Conservation (phyloP, 2,329 filamentous ascomycete species). For the Amylocarpus encephaloides region DNA sequence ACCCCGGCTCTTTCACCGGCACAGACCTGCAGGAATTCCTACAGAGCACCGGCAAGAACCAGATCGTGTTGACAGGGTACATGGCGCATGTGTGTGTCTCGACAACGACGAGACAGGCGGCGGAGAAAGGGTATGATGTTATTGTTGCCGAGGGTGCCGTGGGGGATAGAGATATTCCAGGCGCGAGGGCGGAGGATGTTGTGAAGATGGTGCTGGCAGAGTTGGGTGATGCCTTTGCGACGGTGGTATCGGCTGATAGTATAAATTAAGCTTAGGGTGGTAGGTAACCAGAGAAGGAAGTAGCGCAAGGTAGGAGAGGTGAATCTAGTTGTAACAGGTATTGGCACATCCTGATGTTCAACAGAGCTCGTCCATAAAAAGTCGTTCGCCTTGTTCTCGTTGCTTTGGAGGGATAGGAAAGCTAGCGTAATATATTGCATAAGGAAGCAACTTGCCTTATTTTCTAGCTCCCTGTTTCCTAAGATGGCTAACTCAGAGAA, state of each 20-base stretch:
- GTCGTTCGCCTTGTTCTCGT: too few relatives aligned
- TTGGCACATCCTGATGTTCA: too few relatives aligned
- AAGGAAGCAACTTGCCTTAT: too few relatives aligned
- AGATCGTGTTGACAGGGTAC: conserved; percentile 54
- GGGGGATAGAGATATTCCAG: conserved; percentile 59
- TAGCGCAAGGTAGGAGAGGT: too few relatives aligned
- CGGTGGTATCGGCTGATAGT: conserved; percentile 40
- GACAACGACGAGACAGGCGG: conserved; percentile 56
- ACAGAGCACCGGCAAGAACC: conserved; percentile 44
- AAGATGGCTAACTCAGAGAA: too few relatives aligned
- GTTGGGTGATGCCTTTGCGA: conserved; percentile 57
- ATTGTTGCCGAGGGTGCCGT: conserved; percentile 55
- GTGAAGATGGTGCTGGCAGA: conserved; percentile 47
- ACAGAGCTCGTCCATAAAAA: too few relatives aligned
- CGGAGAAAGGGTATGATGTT: conserved; percentile 57
- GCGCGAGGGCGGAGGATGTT: conserved; percentile 48
- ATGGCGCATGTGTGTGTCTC: conserved; percentile 62
- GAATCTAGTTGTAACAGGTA: too few relatives aligned
- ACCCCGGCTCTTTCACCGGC: conserved; percentile 53
- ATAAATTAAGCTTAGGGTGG: conserved; percentile 20
- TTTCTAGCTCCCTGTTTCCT: too few relatives aligned
- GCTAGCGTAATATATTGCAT: too few relatives aligned
- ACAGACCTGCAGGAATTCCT: conserved; percentile 53
- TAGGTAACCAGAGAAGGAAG: too few relatives aligned
- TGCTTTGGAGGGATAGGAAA: too few relatives aligned